These are phyloP conservation scores for Filosporella fistucella DNA, from an alignment of 495 filamentous ascomycete species.

Conservation along the genomic window DNA sequence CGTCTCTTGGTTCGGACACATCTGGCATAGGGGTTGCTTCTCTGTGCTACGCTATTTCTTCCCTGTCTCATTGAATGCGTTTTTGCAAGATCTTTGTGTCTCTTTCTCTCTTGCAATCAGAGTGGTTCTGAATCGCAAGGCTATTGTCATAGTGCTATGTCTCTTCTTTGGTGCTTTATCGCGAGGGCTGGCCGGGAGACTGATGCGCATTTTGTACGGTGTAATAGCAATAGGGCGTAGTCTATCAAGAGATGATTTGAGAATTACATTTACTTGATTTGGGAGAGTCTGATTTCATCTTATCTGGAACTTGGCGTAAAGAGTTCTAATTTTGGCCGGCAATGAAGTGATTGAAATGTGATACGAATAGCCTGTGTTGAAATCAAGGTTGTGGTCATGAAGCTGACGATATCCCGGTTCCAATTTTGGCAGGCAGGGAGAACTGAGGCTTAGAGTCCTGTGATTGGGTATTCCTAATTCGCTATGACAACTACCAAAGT, in stretches of 20 bases:
- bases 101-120: constrained; percentile 21
- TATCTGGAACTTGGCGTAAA: too few relatives aligned
- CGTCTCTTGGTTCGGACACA: constrained; percentile 21
- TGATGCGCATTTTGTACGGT: constrained; percentile 28
- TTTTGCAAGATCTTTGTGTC: constrained; percentile 24
- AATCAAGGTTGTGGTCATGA: too few relatives aligned
- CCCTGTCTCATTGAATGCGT: constrained; percentile 19
- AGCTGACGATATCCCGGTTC: too few relatives aligned
- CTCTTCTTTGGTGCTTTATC: constrained; percentile 18
- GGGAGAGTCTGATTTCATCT: too few relatives aligned
- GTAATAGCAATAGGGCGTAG: constrained; percentile 31
- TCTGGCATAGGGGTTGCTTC: constrained; percentile 22
- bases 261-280: too few relatives aligned
- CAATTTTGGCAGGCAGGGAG: too few relatives aligned
- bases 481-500: too few relatives aligned
- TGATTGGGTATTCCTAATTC: too few relatives aligned
- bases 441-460: too few relatives aligned
- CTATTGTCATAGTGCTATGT: constrained; percentile 17
- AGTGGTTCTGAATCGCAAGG: constrained; percentile 22
- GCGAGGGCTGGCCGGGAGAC: constrained; percentile 16
- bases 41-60: constrained; percentile 22
- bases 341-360: too few relatives aligned
- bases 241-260: constrained; percentile 27
- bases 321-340: too few relatives aligned
- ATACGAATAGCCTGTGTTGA: too few relatives aligned